Evolutionary conservation across 257 asterid species (phyloP).

Genomic region (Solanum chiquidenum): DNA sequence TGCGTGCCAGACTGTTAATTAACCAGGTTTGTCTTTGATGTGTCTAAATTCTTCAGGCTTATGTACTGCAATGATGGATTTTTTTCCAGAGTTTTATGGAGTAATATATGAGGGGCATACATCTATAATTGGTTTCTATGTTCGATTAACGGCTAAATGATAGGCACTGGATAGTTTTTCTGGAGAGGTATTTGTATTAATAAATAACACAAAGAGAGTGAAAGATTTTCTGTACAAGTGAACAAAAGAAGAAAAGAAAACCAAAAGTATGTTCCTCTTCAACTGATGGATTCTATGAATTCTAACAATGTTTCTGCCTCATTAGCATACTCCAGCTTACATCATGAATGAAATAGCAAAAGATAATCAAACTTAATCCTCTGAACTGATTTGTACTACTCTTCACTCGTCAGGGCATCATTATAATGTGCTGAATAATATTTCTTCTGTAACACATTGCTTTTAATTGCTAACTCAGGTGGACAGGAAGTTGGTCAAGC

Average conservation of each 20-base stretch:
- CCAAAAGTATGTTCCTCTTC: neutral
- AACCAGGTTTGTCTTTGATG: constrained; percentile 43
- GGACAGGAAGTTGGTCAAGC: constrained; percentile 95
- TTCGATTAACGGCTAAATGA: neutral
- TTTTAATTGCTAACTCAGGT: constrained; percentile 42
- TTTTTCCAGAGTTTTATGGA: neutral
- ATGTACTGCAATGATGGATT: neutral
- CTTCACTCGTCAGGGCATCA: neutral
- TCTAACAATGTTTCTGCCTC: neutral
- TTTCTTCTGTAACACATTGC: neutral
- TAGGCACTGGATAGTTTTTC: neutral
- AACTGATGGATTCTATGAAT: neutral
- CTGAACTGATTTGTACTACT: neutral
- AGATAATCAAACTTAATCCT: neutral
- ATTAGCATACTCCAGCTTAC: neutral
- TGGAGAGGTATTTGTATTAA: neutral
- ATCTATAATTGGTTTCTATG: neutral
- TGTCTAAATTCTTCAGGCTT: neutral
- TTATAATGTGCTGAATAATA: neutral
- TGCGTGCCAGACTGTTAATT: constrained; percentile 62
- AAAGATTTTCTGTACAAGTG: neutral
- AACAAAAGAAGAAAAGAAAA: neutral
- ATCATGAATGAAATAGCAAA: neutral
- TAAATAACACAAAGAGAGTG: neutral
- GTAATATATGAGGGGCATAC: neutral